These are phyloP conservation scores for Wickerhamiella spandovensis DNA, from an alignment of 805 yeast genomes.

Conservation along the genomic window DNA sequence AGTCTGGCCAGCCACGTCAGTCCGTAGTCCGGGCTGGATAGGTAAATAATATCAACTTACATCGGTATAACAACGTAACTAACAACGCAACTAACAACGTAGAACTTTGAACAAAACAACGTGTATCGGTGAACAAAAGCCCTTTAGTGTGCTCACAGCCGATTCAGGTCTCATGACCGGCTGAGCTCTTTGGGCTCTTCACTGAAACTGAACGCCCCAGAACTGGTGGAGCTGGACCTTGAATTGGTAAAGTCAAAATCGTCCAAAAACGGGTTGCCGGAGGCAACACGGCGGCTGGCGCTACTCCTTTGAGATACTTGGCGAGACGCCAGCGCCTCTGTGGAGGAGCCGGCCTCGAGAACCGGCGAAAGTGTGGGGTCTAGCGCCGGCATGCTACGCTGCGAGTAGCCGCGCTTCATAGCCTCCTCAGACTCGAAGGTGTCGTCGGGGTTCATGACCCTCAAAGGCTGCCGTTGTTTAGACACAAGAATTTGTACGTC, in stretches of 20 bases:
- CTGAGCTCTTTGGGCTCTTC: not conserved
- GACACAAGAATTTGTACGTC: conserved; percentile 12
- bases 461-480: conserved; percentile 11
- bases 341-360: not conserved
- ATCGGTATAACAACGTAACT: too few relatives aligned
- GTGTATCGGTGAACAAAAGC: too few relatives aligned
- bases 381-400: not conserved
- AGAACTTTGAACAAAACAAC: too few relatives aligned
- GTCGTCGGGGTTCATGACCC: conserved; percentile 17
- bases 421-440: not conserved
- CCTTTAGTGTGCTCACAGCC: too few relatives aligned
- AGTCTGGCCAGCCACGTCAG: too few relatives aligned
- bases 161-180: too few relatives aligned
- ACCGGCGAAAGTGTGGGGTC: not conserved
- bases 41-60: not conserved
- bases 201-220: not conserved
- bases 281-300: not conserved
- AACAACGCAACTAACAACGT: too few relatives aligned
- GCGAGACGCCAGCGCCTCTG: not conserved
- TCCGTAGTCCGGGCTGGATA: too few relatives aligned
- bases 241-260: not conserved
- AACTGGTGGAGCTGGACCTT: not conserved
- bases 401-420: not conserved
- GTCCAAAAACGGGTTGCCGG: not conserved
- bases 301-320: not conserved